These are phyloP conservation scores for Lactarius akahatsu DNA, from an alignment of 768 basidiomycete genomes.

Conservation along the genomic window DNA sequence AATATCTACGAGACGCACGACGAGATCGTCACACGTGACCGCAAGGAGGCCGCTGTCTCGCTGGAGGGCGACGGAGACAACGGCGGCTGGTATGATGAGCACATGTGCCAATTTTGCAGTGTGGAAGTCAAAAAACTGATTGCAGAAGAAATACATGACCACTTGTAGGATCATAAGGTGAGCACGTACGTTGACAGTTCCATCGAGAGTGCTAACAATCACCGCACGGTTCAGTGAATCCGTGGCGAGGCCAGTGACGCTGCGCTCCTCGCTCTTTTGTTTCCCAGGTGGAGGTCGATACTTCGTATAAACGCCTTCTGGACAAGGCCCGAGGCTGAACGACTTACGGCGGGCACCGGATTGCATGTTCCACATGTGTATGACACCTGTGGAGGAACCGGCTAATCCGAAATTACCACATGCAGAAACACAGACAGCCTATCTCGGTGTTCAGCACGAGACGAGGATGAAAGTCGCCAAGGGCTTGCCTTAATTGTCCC, in stretches of 20 bases:
- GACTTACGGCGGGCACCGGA: constrained; percentile 82
- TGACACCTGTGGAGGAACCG: constrained; percentile 74
- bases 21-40: constrained; percentile 80
- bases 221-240: constrained; percentile 82
- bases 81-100: constrained; percentile 63
- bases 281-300: constrained; percentile 41
- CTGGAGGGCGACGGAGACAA: constrained; percentile 72
- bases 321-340: constrained; percentile 67
- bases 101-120: constrained; percentile 71
- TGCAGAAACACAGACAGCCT: constrained; percentile 86
- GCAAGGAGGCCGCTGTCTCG: constrained; percentile 84
- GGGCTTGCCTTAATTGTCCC: constrained; percentile 72
- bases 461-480: constrained; percentile 7
- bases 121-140: constrained; percentile 97
- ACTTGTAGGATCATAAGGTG: constrained; percentile 10
- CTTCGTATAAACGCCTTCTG: constrained; percentile 48
- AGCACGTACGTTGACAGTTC: constrained; percentile 76
- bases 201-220: constrained; percentile 85
- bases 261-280: constrained; percentile 46
- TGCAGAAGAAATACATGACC: neutral
- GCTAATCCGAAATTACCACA: constrained; percentile 96
- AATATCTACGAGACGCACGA: constrained; percentile 84
- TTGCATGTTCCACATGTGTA: constrained; percentile 97
- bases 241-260: constrained; percentile 78
- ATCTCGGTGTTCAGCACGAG: constrained; percentile 1